These are phyloP conservation scores for Colletotrichum sp. DNA, from an alignment of 2,329 filamentous ascomycete genomes.

Conservation along the genomic window DNA sequence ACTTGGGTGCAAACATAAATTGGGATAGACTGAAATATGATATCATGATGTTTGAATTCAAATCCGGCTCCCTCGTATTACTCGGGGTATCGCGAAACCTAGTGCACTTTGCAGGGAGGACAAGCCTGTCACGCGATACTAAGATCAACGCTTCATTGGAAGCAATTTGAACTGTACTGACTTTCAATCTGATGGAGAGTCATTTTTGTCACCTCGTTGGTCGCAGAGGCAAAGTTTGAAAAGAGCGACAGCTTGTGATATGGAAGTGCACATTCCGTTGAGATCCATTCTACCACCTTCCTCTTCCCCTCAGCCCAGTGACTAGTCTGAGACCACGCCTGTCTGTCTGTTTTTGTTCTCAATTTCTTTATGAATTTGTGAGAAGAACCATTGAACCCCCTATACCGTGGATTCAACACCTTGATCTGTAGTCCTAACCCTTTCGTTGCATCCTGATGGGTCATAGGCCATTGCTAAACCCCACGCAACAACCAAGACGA, in stretches of 20 bases:
- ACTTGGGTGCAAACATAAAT: neutral
- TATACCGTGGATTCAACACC: too few relatives aligned
- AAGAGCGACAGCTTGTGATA: neutral
- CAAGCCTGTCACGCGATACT: too few relatives aligned
- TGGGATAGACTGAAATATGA: neutral
- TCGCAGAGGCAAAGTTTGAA: neutral
- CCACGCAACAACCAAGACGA: neutral
- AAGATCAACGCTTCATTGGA: too few relatives aligned
- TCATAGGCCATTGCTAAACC: neutral
- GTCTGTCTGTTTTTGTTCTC: neutral
- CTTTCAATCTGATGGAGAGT: too few relatives aligned
- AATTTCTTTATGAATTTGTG: too few relatives aligned
- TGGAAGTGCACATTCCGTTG: neutral
- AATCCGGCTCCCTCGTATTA: too few relatives aligned
- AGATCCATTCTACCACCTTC: neutral
- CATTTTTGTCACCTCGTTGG: too few relatives aligned
- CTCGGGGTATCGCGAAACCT: too few relatives aligned
- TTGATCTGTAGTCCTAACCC: neutral
- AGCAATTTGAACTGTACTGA: too few relatives aligned
- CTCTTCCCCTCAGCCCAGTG: neutral
- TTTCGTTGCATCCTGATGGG: neutral
- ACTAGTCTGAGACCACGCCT: neutral
- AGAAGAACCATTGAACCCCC: too few relatives aligned
- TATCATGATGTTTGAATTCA: neutral
- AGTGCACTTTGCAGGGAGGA: too few relatives aligned